Evolutionary conservation across 352 stramenopile species (phyloP).

Genomic region (Hyaloperonospora brassicae): DNA sequence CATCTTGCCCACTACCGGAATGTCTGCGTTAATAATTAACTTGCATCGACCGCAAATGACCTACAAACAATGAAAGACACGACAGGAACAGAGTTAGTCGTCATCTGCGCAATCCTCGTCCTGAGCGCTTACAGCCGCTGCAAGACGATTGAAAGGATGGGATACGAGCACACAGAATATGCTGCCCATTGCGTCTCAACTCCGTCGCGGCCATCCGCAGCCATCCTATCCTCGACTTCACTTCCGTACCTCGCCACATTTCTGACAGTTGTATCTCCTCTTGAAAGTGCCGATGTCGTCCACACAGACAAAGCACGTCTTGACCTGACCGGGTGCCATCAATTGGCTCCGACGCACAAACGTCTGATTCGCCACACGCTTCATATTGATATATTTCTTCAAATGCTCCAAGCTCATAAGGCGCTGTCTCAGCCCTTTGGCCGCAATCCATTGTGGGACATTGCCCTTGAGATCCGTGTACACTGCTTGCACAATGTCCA

Average conservation of each 20-base stretch:
- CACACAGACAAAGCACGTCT: conserved; percentile 75
- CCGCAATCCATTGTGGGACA: conserved; percentile 60
- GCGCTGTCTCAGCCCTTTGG: conserved; percentile 43
- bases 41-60: conserved; percentile 71
- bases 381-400: conserved; percentile 79
- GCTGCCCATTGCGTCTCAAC: not conserved
- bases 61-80: conserved; percentile 21
- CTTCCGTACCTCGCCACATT: conserved; percentile 60
- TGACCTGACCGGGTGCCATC: conserved; percentile 56
- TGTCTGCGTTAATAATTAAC: conserved; percentile 66
- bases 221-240: not conserved
- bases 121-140: not conserved
- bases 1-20: conserved; percentile 77
- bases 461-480: conserved; percentile 78
- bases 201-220: conserved; percentile 2
- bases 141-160: too few relatives aligned
- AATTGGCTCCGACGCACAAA: conserved; percentile 60
- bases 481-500: conserved; percentile 73
- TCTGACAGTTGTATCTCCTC: conserved; percentile 78
- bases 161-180: conserved; percentile 7
- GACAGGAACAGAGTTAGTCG: conserved; percentile 7
- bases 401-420: conserved; percentile 73
- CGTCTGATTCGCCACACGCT: conserved; percentile 63
- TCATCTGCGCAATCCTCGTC: too few relatives aligned
- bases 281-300: conserved; percentile 77